phyloP scores from a whole-genome alignment of 306 rosid species.

The Castanea sativa region DNA sequence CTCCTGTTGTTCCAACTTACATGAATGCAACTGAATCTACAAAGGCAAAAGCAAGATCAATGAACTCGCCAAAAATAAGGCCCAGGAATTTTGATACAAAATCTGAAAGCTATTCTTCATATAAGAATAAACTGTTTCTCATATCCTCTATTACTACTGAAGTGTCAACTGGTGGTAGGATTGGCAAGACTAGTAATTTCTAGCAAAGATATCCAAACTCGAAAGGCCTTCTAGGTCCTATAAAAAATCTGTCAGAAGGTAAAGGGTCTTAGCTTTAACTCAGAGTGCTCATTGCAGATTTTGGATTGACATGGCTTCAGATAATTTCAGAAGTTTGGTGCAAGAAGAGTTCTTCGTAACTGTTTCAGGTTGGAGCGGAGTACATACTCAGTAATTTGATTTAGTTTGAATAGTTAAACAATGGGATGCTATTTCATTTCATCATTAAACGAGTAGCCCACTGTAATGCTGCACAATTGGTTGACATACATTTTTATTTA shows the following conservation, averaged over 20 bases:
- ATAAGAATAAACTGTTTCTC: slow-evolving; percentile 64
- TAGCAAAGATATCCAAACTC: too few relatives aligned
- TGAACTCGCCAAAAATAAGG: slow-evolving; percentile 74
- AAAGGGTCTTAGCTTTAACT: slow-evolving; percentile 67
- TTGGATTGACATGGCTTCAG: slow-evolving; percentile 55
- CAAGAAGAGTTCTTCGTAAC: slow-evolving; percentile 6
- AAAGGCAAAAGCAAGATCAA: slow-evolving; percentile 64
- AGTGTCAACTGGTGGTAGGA: slow-evolving; percentile 22
- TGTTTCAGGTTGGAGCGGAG: slow-evolving; percentile 19
- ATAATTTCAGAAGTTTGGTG: slow-evolving; percentile 24
- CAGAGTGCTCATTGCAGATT: slow-evolving; percentile 58
- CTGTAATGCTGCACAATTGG: background rate
- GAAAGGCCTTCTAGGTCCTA: slow-evolving; percentile 70
- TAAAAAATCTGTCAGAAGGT: slow-evolving; percentile 51
- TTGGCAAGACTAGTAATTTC: slow-evolving; percentile 23
- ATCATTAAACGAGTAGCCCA: background rate
- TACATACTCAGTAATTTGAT: slow-evolving; percentile 4
- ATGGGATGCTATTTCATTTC: background rate
- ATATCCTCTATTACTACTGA: slow-evolving; percentile 51
- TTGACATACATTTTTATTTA: too few relatives aligned
- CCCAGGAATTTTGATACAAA: slow-evolving; percentile 43
- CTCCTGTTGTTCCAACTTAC: slow-evolving; percentile 71
- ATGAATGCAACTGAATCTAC: slow-evolving; percentile 97
- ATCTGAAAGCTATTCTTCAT: slow-evolving; percentile 69
- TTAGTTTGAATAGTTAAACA: background rate